Evolutionary conservation across 2,329 filamentous ascomycete species (phyloP), one percentile per base, ranked within the genome.

Genomic region (Alternaria metachromatica): DNA sequence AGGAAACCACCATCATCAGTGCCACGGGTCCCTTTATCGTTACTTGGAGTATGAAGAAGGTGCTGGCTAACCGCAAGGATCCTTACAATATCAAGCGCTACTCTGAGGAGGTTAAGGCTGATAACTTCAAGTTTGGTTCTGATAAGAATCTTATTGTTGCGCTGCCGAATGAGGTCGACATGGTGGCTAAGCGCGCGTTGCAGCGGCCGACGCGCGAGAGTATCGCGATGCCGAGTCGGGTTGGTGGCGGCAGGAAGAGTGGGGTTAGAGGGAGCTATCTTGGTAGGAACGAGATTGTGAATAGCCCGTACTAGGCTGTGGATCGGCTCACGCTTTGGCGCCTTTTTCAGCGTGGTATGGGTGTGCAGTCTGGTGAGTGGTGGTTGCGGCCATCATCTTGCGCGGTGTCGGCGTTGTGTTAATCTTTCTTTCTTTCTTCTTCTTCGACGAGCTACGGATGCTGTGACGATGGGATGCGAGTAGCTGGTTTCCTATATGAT

Each of bases 71-170:
- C 56, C 87, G 87, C 68, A 96, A 94, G 81, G 92, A 96, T 63
- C 91, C 95, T 0, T 99, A 99, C 83, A 92, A 90, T 72, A 98
- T 99, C 86, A 97, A 98, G 86, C 91, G 96, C 15, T 99, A 99
- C 78, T 87, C 89, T 1, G 96, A 99, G 75, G 92, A 97, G 67
- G 94, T 99, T 77, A 97, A 96, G 85, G 96, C 96, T 5, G 96
- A 99, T 80, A 97, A 99, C 80, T 99, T 99, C 89, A 94, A 96
- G 75, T 99, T 94, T 76, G 95, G 95, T 50, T 94, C 91, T 6
- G 96, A 99, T 81, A 97, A 97, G 87, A 97, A 97, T 75, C 93
- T 99, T 73, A 97, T 99, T 75, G 95, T 99, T 37, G 96, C 96
- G 1, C 84, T 99, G 67, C 94, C 96, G 3, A 97, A 99, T 77